These are phyloP conservation scores for Podosphaera fusca DNA, from an alignment of 2,329 filamentous ascomycete species.

Conservation along the genomic window DNA sequence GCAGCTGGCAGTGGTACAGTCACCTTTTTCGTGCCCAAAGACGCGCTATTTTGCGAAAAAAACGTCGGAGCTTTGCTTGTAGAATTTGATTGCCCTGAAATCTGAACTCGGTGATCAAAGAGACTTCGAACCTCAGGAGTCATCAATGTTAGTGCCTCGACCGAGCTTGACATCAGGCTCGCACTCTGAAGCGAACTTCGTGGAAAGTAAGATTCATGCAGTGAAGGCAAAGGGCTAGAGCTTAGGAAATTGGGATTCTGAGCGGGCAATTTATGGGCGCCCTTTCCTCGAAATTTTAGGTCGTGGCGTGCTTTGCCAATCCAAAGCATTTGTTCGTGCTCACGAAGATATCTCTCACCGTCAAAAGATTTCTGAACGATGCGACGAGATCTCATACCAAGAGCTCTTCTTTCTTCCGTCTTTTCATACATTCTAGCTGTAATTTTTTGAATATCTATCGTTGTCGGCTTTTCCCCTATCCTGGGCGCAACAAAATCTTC, in stretches of 20 bases:
- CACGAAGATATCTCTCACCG: conserved; percentile 34
- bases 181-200: conserved; percentile 4
- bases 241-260: conserved; percentile 1
- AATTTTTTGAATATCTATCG: conserved; percentile 26
- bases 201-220: conserved; percentile 1
- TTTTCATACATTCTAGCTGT: conserved; percentile 35
- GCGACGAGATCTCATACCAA: conserved; percentile 33
- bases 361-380: conserved; percentile 36
- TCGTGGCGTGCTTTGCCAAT: conserved; percentile 13
- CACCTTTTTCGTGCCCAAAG: not conserved
- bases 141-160: conserved; percentile 5
- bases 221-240: not conserved
- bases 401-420: conserved; percentile 26
- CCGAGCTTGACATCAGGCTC: conserved; percentile 4
- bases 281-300: not conserved
- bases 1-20: too few species aligned
- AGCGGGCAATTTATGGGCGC: not conserved
- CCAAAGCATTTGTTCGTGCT: conserved; percentile 39
- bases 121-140: conserved; percentile 4
- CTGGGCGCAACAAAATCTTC: conserved; percentile 2
- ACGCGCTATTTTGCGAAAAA: not conserved
- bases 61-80: conserved; percentile 4
- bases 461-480: conserved; percentile 24
- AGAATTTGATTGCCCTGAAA: not conserved
- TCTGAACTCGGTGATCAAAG: conserved; percentile 4